Evolutionary conservation across 2,329 filamentous ascomycete genomes (phyloP), one percentile per base, ranked within the genome.

Genomic region (Juglanconis oblonga): DNA sequence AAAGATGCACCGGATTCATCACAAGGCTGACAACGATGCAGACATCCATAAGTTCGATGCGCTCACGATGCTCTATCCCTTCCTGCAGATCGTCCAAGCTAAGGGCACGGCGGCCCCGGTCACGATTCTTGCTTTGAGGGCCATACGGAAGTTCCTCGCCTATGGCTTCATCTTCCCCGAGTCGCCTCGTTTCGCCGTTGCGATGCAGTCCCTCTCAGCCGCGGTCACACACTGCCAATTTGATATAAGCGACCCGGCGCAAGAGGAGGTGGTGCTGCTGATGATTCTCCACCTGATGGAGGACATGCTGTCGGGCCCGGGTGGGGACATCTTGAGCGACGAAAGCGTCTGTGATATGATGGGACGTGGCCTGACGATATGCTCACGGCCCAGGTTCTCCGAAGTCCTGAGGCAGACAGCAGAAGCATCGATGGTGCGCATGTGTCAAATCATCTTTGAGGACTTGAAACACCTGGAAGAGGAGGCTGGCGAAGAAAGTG

Each of bases 311-410:
- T 96, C 93, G 14, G 91, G 95, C 0, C 91, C 93, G 0, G 92
- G 94, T 35, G 95, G 95, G 42, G 89, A 96, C 66, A 86, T 98
- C 10, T 79, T 99, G n/a, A 96, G 94, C 61, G 95, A 99, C 69
- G 94, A 98, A 77, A 98, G 94, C 71, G 92, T 99, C 10, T 99
- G 96, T 72, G 92, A 97, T 73, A 98, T 99, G 92, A 98, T 99
- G 94, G 95, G 97, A 73, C 94, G 92, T 1, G 95, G 94, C 1
- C 76, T 99, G 66, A 97, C 92, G 70, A 98, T 99, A 80, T 99
- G 95, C 79, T 99, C 94, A 64, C 93, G 98, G 70, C 86, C 91
- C 58, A 87, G 94, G 58, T 87, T 98, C 63, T 97, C 93, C 9
- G 93, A 97, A 68, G 87, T 98, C 4, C 79, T 99, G 57, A 87